Percentiles rank a stretch among this genome's conserved stretches.
These are phyloP conservation scores for Vanrija sp. DNA, from an alignment of 1,284 basidiomycete species.

Conservation along the genomic window DNA sequence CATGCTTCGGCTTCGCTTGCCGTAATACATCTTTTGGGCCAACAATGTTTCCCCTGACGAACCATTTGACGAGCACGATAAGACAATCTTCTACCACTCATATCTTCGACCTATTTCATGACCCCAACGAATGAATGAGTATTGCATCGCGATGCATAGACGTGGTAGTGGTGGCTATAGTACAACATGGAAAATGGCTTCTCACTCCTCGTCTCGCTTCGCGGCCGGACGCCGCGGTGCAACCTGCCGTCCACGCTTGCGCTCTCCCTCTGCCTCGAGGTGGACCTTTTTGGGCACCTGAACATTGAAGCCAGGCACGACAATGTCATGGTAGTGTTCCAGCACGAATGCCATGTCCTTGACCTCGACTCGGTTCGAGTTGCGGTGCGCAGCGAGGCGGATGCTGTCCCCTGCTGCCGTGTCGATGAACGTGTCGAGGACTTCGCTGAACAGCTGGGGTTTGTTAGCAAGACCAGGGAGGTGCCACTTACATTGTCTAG, in stretches of 20 bases:
- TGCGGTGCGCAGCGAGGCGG: slow-evolving; percentile 38
- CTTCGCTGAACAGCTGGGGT: slow-evolving; percentile 27
- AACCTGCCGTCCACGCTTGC: slow-evolving; percentile 19
- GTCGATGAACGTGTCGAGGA: slow-evolving; percentile 31
- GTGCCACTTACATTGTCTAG: slow-evolving; percentile 29
- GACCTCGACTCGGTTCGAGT: slow-evolving; percentile 32
- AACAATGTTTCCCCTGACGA: too few species aligned
- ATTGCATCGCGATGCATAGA: too few species aligned
- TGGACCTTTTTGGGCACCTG: slow-evolving; percentile 30
- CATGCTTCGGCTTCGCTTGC: too few species aligned
- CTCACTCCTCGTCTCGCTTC: slow-evolving; percentile 7
- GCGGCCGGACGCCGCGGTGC: slow-evolving; percentile 9
- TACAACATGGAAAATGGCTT: background rate
- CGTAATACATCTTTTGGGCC: too few species aligned
- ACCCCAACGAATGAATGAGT: too few species aligned
- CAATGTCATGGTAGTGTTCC: slow-evolving; percentile 32
- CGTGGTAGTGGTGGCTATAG: too few species aligned
- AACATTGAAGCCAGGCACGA: slow-evolving; percentile 38
- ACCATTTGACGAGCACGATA: too few species aligned
- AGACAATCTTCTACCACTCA: too few species aligned
- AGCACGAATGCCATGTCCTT: slow-evolving; percentile 38
- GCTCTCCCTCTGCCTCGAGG: slow-evolving; percentile 24
- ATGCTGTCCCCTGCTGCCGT: slow-evolving; percentile 26
- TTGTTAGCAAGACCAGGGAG: background rate
- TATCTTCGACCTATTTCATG: too few species aligned